Evolutionary conservation across 2,329 filamentous ascomycete species (phyloP).

Genomic region (Apiospora phragmitis): DNA sequence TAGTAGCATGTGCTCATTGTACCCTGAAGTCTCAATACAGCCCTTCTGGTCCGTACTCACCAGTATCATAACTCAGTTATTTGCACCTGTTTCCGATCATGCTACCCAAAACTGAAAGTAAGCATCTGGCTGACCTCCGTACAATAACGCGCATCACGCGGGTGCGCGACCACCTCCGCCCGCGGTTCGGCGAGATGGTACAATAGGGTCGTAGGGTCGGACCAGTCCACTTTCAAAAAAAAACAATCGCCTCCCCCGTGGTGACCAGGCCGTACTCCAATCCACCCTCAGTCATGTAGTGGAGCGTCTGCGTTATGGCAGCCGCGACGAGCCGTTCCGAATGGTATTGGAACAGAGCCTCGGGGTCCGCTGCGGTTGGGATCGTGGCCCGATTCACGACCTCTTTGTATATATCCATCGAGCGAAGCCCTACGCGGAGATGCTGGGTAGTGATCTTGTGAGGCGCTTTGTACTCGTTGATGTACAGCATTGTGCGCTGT

Average conservation of each 20-base stretch:
- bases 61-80: background rate
- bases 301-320: slow-evolving; percentile 47
- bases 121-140: slow-evolving; percentile 32
- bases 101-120: slow-evolving; percentile 21
- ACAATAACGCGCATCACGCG: slow-evolving; percentile 18
- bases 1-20: background rate
- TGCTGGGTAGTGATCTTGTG: slow-evolving; percentile 44
- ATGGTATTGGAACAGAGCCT: slow-evolving; percentile 35
- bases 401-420: slow-evolving; percentile 41
- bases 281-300: slow-evolving; percentile 49
- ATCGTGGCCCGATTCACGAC: slow-evolving; percentile 31
- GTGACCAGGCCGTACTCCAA: slow-evolving; percentile 43
- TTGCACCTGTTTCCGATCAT: background rate
- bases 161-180: slow-evolving; percentile 25
- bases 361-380: slow-evolving; percentile 25
- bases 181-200: slow-evolving; percentile 33
- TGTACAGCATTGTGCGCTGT: slow-evolving; percentile 27
- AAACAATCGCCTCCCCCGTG: slow-evolving; percentile 45
- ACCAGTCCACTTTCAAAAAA: slow-evolving; percentile 39
- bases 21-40: background rate
- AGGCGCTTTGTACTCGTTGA: slow-evolving; percentile 48
- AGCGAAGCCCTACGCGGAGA: slow-evolving; percentile 41
- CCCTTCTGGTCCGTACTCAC: too few species aligned
- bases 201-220: slow-evolving; percentile 26
- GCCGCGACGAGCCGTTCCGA: slow-evolving; percentile 40